A percentile compares a stretch with the other conserved stretches of the same genome.
These are phyloP conservation scores for Dendrobium chrysotoxum DNA, from an alignment of 106 monocot species.

Conservation along the genomic window DNA sequence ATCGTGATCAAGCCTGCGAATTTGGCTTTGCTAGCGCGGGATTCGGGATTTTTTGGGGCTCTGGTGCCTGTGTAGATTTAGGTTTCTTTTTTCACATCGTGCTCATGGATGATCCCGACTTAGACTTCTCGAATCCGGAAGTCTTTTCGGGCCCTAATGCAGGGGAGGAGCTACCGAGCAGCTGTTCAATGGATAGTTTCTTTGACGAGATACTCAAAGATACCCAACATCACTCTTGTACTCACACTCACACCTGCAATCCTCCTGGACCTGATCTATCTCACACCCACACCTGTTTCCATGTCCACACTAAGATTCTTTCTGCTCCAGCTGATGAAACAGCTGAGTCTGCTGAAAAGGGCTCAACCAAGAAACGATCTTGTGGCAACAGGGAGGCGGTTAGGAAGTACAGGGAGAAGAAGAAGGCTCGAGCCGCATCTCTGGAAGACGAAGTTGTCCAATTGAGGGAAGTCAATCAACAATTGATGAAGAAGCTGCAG, in stretches of 20 bases:
- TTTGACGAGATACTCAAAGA: conserved; percentile 70
- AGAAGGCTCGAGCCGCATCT: conserved; percentile 71
- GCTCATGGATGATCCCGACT: conserved; percentile 59
- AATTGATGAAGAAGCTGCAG: conserved; percentile 60
- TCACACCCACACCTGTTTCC: conserved; percentile 93
- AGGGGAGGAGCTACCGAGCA: conserved; percentile 27
- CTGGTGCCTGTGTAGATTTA: not conserved
- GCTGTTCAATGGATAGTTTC: conserved; percentile 77
- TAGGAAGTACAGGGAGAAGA: conserved; percentile 82
- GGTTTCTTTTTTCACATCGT: not conserved
- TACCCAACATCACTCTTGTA: conserved; percentile 67
- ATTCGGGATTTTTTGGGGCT: not conserved
- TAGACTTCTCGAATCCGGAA: conserved; percentile 68
- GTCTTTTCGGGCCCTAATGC: conserved; percentile 21
- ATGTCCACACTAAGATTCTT: conserved; percentile 89
- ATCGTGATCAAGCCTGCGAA: not conserved
- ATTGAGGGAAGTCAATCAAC: conserved; percentile 52
- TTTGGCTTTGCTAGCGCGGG: not conserved
- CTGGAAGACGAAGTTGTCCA: conserved; percentile 80
- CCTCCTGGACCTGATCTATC: conserved; percentile 67
- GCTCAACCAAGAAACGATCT: conserved; percentile 39
- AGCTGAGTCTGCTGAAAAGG: conserved; percentile 41
- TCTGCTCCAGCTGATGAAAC: conserved; percentile 31
- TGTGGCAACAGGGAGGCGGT: conserved; percentile 70
- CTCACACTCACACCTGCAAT: conserved; percentile 93